Percentiles rank a stretch among this genome's conserved stretches.
Evolutionary conservation across 2,329 filamentous ascomycete genomes (phyloP).

Genomic region (Huntiella omanensis): DNA sequence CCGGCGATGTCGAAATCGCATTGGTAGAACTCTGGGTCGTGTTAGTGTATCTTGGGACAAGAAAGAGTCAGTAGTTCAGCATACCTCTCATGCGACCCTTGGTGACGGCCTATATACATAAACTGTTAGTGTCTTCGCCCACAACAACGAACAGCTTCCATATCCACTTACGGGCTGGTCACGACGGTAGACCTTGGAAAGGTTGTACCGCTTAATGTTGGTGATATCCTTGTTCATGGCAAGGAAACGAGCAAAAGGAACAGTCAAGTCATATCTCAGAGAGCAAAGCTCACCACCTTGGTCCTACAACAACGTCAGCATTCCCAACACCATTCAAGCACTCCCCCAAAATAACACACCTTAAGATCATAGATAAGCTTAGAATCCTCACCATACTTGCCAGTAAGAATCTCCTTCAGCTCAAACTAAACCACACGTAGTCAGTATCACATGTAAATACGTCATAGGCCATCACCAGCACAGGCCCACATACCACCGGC

Average conservation of each 20-base stretch:
- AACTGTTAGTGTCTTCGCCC: not conserved
- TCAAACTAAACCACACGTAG: constrained; percentile 37
- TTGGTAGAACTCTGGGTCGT: constrained; percentile 64
- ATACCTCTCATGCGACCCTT: constrained; percentile 63
- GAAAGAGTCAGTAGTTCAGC: not conserved
- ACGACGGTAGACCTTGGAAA: constrained; percentile 57
- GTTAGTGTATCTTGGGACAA: not conserved
- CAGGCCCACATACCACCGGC: constrained; percentile 28
- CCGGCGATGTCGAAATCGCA: constrained; percentile 95
- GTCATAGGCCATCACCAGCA: not conserved
- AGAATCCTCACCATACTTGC: constrained; percentile 83
- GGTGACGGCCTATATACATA: constrained; percentile 55
- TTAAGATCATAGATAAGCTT: constrained; percentile 67
- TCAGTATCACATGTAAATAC: not conserved
- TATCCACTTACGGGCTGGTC: constrained; percentile 20
- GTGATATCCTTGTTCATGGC: constrained; percentile 74
- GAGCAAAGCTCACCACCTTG: constrained; percentile 63
- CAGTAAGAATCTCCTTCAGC: constrained; percentile 66
- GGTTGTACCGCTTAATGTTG: constrained; percentile 84
- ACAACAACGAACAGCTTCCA: not conserved
- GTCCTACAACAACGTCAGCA: constrained; percentile 37
- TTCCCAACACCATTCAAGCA: not conserved
- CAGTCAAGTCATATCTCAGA: constrained; percentile 71
- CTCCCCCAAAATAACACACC: constrained; percentile 2
- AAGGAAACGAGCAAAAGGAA: constrained; percentile 80